Evolutionary conservation across 495 filamentous ascomycete genomes (phyloP), one percentile per base, ranked within the genome.

Genomic region (Friedmanniomyces endolithicus): DNA sequence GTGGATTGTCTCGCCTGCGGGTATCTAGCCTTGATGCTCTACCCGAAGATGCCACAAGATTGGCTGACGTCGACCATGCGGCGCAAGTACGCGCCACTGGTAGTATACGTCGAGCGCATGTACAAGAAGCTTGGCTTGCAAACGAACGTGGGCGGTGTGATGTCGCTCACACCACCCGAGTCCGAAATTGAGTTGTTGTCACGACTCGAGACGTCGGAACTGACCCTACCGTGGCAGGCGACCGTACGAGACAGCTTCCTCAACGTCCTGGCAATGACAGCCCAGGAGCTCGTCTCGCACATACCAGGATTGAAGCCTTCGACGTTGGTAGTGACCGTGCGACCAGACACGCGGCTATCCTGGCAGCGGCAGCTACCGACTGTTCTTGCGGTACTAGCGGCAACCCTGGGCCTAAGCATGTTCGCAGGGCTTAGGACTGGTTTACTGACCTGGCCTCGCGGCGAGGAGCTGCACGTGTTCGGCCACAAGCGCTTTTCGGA

Each of bases 1-100:
- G 67, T 88, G n/a, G 84, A 94, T 68, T 94, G 86, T 64, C 61
- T 94, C 24, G 82, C 78, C 1, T 73, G 85, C 54, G 92, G 80
- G 20, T 95, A 90, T 67, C 69, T 96, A 40, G 75, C 79, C 8
- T 67, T 96, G 40, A 84, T 85, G 67, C 68, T 86, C 2, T 73
- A 84, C 19, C 80, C 86, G 1, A 75, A 83, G 0, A 65, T 92
- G 25, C 85, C 87, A 20, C 76, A 84, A 48, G 66, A 78, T 23
- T 95, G 86, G 81, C 73, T 95, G 20, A 71, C 73, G 46, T 77
- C 83, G 47, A 72, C 75, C 8, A 74, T 95, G 67, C 66, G 70
- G 50, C 65, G 59, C 40, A 77, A 79, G 59, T 85, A 78, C 48
- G 71, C 72, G 3, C 63, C 62, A 2, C 57, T 90, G 29, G 66